phyloP scores from a whole-genome alignment of 2,329 filamentous ascomycete species.

The Fusarium sp. region DNA sequence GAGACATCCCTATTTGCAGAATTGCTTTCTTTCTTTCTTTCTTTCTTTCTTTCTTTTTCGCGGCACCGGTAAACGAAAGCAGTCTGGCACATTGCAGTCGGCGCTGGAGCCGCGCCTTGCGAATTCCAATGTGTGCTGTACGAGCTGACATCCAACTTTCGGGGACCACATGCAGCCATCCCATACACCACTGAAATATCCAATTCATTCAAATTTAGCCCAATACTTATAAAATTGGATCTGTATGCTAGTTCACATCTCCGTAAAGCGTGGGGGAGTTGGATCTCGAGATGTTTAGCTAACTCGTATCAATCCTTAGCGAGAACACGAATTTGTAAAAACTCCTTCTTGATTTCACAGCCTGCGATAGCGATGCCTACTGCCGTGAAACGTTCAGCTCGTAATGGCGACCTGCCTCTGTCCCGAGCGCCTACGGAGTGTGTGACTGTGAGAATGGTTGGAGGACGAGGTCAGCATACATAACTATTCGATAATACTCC shows the following conservation, averaged over 20 bases:
- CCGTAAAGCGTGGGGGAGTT: slow-evolving; percentile 4
- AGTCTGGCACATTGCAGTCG: slow-evolving; percentile 5
- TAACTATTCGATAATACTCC: slow-evolving; percentile 2
- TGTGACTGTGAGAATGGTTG: not conserved
- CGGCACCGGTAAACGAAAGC: not conserved
- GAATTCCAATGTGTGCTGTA: slow-evolving; percentile 6
- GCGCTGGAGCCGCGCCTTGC: slow-evolving; percentile 15
- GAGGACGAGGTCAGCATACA: slow-evolving; percentile 18
- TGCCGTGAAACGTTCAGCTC: slow-evolving; percentile 7
- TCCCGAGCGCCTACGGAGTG: not conserved
- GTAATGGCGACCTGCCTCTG: slow-evolving; percentile 20
- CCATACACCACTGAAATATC: slow-evolving; percentile 1
- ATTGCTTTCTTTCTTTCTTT: slow-evolving; percentile 38
- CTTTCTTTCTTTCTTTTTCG: slow-evolving; percentile 35
- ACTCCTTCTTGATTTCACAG: not conserved
- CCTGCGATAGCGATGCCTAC: slow-evolving; percentile 9
- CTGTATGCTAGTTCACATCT: slow-evolving; percentile 8
- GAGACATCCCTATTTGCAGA: slow-evolving; percentile 17
- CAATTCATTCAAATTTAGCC: not conserved
- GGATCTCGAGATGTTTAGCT: slow-evolving; percentile 6
- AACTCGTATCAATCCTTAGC: slow-evolving; percentile 11
- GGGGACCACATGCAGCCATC: not conserved
- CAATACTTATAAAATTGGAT: not conserved
- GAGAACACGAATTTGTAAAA: slow-evolving; percentile 10
- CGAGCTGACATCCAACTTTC: not conserved